These are phyloP conservation scores for Rhodotorula paludigena DNA, from an alignment of 768 basidiomycete species.

Conservation along the genomic window DNA sequence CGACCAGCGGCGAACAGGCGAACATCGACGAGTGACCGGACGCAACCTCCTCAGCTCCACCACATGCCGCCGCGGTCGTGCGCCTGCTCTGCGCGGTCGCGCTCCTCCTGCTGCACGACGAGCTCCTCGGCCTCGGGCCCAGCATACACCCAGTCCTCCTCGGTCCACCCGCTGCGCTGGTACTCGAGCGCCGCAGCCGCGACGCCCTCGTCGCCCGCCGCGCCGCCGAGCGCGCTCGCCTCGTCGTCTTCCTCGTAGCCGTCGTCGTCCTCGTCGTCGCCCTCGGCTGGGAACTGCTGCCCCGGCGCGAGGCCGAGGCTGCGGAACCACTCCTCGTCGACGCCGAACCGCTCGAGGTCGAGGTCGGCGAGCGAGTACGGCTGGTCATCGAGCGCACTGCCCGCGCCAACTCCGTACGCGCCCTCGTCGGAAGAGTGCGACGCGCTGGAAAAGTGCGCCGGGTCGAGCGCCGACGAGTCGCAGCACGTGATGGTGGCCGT, in stretches of 20 bases:
- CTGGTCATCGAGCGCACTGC: background rate
- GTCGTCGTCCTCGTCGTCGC: background rate
- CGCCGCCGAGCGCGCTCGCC: background rate
- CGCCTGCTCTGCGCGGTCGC: background rate
- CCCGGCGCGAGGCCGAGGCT: background rate
- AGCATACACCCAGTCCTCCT: background rate
- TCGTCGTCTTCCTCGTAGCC: conserved; percentile 2
- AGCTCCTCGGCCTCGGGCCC: background rate
- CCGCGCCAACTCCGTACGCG: background rate
- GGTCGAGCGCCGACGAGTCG: background rate
- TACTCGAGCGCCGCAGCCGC: background rate
- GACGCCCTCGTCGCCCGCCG: background rate
- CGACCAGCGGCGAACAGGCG: too few species aligned
- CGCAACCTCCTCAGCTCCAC: conserved; percentile 8
- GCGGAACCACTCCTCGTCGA: conserved; percentile 24
- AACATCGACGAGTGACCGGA: too few species aligned
- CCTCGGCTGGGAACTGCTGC: too few species aligned
- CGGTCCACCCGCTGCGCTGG: conserved; percentile 4
- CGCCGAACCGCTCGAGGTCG: conserved; percentile 25
- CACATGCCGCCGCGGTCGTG: background rate
- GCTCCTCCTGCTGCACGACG: conserved; percentile 1
- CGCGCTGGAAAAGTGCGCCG: too few species aligned
- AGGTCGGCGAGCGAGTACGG: conserved; percentile 8
- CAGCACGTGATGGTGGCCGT: conserved; percentile 13
- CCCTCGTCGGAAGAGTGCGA: background rate